Evolutionary conservation across 2,329 filamentous ascomycete species (phyloP).

Genomic region (Beauveria medogensis): DNA sequence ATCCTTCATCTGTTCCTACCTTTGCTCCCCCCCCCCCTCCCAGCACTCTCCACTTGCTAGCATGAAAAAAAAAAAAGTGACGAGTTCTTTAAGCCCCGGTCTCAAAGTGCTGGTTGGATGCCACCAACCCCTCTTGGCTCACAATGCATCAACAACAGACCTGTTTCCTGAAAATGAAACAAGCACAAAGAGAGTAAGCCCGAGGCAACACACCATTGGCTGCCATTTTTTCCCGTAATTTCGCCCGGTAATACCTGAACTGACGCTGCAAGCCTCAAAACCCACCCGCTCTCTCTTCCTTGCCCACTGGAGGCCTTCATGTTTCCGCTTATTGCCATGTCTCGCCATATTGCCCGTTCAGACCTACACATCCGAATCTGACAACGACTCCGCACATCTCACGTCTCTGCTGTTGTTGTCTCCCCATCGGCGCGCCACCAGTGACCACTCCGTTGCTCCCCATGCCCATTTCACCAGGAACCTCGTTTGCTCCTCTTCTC

Average conservation of each 20-base stretch:
- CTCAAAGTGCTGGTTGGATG: not conserved
- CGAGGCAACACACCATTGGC: not conserved
- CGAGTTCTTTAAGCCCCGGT: not conserved
- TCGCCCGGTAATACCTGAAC: not conserved
- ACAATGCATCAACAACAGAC: not conserved
- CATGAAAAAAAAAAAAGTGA: not conserved
- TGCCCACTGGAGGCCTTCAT: no score
- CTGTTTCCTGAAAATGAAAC: not conserved
- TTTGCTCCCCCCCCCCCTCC: no score
- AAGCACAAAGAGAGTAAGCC: not conserved
- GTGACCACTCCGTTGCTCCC: not conserved
- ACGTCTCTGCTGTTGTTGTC: not conserved
- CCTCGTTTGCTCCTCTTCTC: not conserved
- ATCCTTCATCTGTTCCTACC: conserved; percentile 3
- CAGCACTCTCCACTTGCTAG: not conserved
- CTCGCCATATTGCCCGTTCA: no score
- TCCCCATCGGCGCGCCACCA: not conserved
- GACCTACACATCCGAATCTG: no score
- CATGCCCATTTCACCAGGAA: not conserved
- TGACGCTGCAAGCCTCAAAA: not conserved
- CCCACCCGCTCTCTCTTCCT: no score
- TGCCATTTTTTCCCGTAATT: not conserved
- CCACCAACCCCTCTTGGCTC: not conserved
- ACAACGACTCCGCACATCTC: no score
- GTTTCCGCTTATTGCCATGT: no score